Evolutionary conservation across 768 basidiomycete genomes (phyloP), one percentile per base, ranked within the genome.

Genomic region (Arthromyces matolae): DNA sequence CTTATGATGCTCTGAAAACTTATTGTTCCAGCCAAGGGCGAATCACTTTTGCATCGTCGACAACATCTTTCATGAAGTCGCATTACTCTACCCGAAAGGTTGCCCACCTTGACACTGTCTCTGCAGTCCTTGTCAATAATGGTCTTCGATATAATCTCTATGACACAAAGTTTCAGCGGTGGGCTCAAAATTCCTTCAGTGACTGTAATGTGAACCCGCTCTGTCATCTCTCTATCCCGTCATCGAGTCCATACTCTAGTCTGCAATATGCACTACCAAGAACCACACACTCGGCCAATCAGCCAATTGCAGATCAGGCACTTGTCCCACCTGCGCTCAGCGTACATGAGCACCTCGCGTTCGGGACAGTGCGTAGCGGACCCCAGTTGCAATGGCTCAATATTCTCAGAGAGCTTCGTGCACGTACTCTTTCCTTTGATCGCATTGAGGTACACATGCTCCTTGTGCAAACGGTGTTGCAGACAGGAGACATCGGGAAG

Each of bases 341-440:
- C 7, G 50, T 76, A 2, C 76, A 81, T 22, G 78, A 81, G 45
- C 72, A 63, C 27, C 60, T 71, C 10, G 64, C 72, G 0, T 81
- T 77, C 42, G 71, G 68, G 9, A 62, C 65, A 41, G 50, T 81
- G 28, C 74, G 80, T 5, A 66, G 71, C 29, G 78, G 79, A 0
- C 49, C 63, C 0, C 57, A 48, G 2, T 51, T 81, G 0, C 78
- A 80, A 40, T 79, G 77, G 78, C 57, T 71, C 31, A 80, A 80
- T 48, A 70, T 81, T 31, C 48, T 67, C 10, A 67, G 72, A 16
- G 76, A 76, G 50, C 52, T 81, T n/a, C 64, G 65, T 6, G 63
- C 64, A 6, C 62, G 66, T 18, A 53, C 56, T 0, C 51, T 81
- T 45, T 67, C 64, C 8, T 72, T 81, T 47, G 59, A 63, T 19